These are phyloP conservation scores for Citrus medica DNA, from an alignment of 345 rosid species.

Conservation along the genomic window DNA sequence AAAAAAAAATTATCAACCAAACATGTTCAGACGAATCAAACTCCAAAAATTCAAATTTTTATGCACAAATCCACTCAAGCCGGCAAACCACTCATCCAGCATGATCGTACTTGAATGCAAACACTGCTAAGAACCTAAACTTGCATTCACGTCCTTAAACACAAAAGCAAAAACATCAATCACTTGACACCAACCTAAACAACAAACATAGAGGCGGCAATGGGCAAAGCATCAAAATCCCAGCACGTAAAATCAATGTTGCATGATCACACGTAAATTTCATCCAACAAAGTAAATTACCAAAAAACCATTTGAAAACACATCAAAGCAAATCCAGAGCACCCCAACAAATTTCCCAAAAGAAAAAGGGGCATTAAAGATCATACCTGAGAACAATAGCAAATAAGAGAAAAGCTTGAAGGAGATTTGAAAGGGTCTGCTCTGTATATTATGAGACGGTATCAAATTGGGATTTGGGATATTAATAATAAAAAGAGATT, in stretches of 20 bases:
- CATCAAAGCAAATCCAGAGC: neutral
- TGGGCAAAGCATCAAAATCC: neutral
- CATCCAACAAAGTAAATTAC: neutral
- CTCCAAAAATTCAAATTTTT: neutral
- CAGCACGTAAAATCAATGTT: neutral
- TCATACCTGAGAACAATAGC: slow-evolving; percentile 2
- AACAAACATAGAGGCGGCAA: neutral
- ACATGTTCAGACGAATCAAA: neutral
- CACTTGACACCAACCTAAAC: neutral
- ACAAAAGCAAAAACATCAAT: neutral
- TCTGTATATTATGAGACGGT: neutral
- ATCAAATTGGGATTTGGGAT: neutral
- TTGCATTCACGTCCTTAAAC: neutral
- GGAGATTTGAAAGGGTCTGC: neutral
- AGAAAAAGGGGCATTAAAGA: neutral
- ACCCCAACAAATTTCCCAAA: neutral
- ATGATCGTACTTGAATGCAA: neutral
- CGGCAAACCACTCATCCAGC: neutral
- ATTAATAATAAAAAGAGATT: neutral
- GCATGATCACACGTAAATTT: neutral
- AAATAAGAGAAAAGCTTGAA: neutral
- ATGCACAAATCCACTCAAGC: neutral
- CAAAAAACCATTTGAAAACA: neutral
- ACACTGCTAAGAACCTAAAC: neutral
- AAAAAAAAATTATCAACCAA: neutral